Percentiles rank a stretch among this genome's conserved stretches.
Conservation (phyloP, 306 rosid species). For the Fagus crenata region DNA sequence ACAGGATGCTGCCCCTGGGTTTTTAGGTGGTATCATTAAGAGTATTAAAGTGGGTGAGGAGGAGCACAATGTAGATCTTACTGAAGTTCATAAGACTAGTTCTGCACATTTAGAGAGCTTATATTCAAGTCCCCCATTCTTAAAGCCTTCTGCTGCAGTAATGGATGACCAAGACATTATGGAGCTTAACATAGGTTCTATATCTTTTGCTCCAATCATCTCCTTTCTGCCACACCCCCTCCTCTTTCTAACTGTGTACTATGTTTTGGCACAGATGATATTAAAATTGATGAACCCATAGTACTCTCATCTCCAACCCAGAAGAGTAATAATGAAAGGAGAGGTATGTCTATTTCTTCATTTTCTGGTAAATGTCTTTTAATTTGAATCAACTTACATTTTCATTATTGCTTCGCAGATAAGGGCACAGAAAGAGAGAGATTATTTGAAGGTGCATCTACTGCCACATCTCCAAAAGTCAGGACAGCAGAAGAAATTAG, state of each 20-base stretch:
- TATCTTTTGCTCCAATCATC: conserved; percentile 27
- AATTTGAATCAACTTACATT: conserved; percentile 11
- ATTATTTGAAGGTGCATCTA: conserved; percentile 53
- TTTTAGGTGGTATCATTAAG: conserved; percentile 47
- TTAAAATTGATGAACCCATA: conserved; percentile 58
- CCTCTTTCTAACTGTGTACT: conserved; percentile 25
- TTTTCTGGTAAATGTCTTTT: conserved; percentile 22
- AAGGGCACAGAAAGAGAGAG: conserved; percentile 59
- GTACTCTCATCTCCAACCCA: conserved; percentile 35
- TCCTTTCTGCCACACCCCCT: conserved; percentile 4
- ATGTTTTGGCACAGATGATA: conserved; percentile 59
- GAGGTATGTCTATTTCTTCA: conserved; percentile 45
- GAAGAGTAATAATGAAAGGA: conserved; percentile 44
- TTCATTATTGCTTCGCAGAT: conserved; percentile 42
- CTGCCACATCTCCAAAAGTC: conserved; percentile 49
- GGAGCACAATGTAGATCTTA: conserved; percentile 35
- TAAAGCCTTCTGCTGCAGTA: conserved; percentile 52
- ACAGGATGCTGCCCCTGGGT: conserved; percentile 43
- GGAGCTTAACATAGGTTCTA: conserved; percentile 65
- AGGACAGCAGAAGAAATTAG: conserved; percentile 83
- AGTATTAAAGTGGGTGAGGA: conserved; percentile 41
- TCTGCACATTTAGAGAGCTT: conserved; percentile 52
- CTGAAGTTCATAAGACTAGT: conserved; percentile 23
- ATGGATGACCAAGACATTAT: conserved; percentile 39
- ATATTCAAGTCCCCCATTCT: conserved; percentile 81